Conservation (phyloP, 345 rosid species). For the Melaleuca quinquenervia region DNA sequence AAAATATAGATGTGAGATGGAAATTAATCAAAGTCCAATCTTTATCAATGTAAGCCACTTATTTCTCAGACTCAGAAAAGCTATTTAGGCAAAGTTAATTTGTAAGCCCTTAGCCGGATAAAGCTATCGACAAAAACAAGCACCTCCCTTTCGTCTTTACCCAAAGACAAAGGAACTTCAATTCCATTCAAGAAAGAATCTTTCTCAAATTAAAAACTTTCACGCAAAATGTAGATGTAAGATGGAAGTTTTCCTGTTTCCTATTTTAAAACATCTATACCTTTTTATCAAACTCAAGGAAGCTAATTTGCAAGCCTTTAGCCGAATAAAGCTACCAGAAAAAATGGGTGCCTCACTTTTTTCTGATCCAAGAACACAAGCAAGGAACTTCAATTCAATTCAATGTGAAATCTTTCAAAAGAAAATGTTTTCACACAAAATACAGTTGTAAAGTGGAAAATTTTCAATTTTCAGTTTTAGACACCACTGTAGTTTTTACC, state of each 20-base stretch:
- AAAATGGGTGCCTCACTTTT: not conserved
- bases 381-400: not conserved
- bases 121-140: no score
- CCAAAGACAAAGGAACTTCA: not conserved
- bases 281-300: fast-evolving
- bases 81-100: not conserved
- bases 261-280: no score
- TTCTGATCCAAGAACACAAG: fast-evolving
- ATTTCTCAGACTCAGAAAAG: no score
- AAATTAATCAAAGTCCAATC: fast-evolving
- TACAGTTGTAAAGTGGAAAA: not conserved
- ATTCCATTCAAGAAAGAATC: not conserved
- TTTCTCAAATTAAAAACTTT: no score
- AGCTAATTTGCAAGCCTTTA: not conserved
- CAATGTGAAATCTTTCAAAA: not conserved
- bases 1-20: not conserved
- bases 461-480: not conserved
- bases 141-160: fast-evolving
- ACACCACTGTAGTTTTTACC: not conserved
- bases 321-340: not conserved
- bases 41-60: not conserved
- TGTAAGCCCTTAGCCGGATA: no score
- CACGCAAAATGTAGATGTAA: not conserved
- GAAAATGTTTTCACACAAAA: not conserved
- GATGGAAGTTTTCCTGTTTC: no score